A percentile compares a stretch with the other conserved stretches of the same genome.
These are phyloP conservation scores for Magnusiomyces magnusii DNA, from an alignment of 1,139 yeast genomes.

Conservation along the genomic window DNA sequence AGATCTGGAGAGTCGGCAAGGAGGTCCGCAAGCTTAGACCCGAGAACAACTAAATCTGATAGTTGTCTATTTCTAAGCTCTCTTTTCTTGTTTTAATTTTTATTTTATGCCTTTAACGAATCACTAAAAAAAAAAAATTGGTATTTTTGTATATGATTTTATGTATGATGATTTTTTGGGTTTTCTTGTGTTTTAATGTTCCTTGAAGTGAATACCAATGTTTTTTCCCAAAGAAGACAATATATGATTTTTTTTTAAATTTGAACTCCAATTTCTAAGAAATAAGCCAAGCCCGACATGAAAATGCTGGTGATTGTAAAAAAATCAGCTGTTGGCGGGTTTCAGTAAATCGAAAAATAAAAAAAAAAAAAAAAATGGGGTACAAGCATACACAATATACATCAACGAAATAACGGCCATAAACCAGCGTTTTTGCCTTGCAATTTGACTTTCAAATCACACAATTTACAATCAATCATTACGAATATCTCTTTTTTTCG, in stretches of 20 bases:
- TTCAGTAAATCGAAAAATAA: no score
- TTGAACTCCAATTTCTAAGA: not conserved
- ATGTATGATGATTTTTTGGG: constrained; percentile 13
- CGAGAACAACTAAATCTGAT: constrained; percentile 68
- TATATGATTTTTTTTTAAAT: not conserved
- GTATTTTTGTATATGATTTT: constrained; percentile 2
- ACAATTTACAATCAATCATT: no score
- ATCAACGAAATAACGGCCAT: no score
- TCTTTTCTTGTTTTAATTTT: not conserved
- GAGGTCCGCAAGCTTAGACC: constrained; percentile 99
- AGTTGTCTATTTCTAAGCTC: not conserved
- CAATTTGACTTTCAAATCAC: no score
- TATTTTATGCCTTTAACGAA: not conserved
- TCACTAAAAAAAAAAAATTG: constrained; percentile 5
- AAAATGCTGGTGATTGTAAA: no score
- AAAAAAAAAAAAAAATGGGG: no score
- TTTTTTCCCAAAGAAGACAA: constrained; percentile 10
- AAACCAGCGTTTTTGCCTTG: no score
- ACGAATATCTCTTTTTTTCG: not conserved
- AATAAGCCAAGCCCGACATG: no score
- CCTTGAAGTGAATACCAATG: constrained; percentile 18
- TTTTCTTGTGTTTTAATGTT: constrained; percentile 16
- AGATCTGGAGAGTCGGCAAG: constrained; percentile 99
- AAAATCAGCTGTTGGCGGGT: no score
- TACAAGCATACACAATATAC: no score